Evolutionary conservation across 2,329 filamentous ascomycete species (phyloP).

Genomic region (Diaporthe citriasiana): DNA sequence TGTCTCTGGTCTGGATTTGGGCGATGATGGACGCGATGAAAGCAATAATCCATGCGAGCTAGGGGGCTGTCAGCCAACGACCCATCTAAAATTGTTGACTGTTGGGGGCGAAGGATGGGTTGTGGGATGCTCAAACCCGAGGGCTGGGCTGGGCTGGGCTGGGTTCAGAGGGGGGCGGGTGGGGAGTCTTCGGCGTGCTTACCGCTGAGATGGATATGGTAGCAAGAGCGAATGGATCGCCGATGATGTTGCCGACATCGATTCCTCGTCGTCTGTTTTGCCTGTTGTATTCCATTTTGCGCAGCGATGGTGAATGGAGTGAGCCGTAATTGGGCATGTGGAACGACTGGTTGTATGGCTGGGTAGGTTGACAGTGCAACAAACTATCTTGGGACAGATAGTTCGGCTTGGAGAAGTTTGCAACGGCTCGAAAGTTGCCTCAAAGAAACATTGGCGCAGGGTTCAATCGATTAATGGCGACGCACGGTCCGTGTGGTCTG

Average conservation of each 20-base stretch:
- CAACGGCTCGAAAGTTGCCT: conserved; percentile 1
- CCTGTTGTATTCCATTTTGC: conserved; percentile 83
- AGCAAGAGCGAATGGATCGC: conserved; percentile 95
- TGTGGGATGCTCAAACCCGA: conserved; percentile 15
- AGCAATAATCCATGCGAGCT: conserved; percentile 96
- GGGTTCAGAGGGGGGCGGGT: conserved; percentile 9
- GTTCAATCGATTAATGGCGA: conserved; percentile 8
- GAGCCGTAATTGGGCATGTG: conserved; percentile 84
- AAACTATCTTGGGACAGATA: conserved; percentile 26
- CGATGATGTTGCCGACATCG: conserved; percentile 89
- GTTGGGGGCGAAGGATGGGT: conserved; percentile 24
- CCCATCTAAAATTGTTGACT: conserved; percentile 31
- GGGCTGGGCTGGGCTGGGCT: conserved; percentile 8
- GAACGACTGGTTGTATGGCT: conserved; percentile 42
- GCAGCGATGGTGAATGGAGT: conserved; percentile 78
- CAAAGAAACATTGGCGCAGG: conserved; percentile 39
- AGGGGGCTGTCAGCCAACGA: conserved; percentile 45
- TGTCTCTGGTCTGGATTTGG: conserved; percentile 62
- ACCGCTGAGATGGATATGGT: conserved; percentile 94
- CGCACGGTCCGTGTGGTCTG: conserved; percentile 12
- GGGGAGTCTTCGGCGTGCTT: conserved; percentile 59
- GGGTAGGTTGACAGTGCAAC: conserved; percentile 12
- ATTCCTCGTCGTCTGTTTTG: conserved; percentile 73
- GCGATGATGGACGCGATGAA: conserved; percentile 89
- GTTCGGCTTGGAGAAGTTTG: conserved; percentile 17